Percentiles rank a stretch among this genome's conserved stretches.
phyloP scores from a whole-genome alignment of 129 eudicot species.

The Erigeron canadensis region DNA sequence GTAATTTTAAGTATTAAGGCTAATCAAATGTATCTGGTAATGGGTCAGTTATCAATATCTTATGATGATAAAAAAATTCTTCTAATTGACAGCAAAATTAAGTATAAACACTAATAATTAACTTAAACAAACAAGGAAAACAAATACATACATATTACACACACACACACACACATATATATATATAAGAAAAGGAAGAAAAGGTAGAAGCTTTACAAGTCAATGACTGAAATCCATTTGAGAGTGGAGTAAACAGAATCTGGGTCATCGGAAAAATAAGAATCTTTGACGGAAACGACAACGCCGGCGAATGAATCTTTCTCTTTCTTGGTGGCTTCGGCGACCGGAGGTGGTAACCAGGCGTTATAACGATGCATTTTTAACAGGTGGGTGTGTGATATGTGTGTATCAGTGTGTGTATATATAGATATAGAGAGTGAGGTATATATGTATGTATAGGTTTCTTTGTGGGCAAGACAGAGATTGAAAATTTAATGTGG shows the following conservation, averaged over 20 bases:
- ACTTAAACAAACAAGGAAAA: neutral
- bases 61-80: neutral
- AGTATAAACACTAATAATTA: neutral
- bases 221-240: constrained; percentile 86
- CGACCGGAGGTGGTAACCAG: constrained; percentile 95
- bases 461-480: constrained; percentile 62
- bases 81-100: constrained; percentile 9
- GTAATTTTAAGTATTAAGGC: constrained; percentile 8
- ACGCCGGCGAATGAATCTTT: constrained; percentile 68
- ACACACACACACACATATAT: no score
- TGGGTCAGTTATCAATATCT: no score
- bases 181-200: neutral
- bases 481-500: constrained; percentile 14
- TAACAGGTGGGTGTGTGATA: neutral
- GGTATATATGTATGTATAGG: neutral
- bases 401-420: neutral
- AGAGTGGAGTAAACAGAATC: constrained; percentile 93
- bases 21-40: neutral
- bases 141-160: constrained; percentile 10
- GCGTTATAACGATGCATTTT: constrained; percentile 90
- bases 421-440: constrained; percentile 8
- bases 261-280: constrained; percentile 53
- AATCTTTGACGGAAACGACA: constrained; percentile 64
- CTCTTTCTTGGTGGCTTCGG: constrained; percentile 78
- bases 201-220: constrained; percentile 55